phyloP scores from a whole-genome alignment of 2,329 filamentous ascomycete species.

The Capronia coronata region DNA sequence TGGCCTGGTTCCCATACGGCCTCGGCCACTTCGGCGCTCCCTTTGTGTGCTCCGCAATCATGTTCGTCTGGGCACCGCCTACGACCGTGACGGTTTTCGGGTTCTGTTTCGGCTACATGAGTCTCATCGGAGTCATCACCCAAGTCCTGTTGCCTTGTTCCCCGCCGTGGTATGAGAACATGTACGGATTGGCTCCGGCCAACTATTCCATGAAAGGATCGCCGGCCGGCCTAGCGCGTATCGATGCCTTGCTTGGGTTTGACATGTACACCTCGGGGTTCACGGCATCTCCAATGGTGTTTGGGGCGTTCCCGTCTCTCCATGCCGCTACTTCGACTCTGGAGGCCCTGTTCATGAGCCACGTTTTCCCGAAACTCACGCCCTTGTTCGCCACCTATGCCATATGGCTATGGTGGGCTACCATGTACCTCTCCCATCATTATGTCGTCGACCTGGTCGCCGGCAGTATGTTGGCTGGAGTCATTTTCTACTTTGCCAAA shows the following conservation, averaged over 20 bases:
- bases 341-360: constrained; percentile 86
- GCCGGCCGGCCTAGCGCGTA: constrained; percentile 78
- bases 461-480: constrained; percentile 69
- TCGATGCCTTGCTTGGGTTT: constrained; percentile 83
- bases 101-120: constrained; percentile 86
- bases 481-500: constrained; percentile 76
- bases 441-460: constrained; percentile 90
- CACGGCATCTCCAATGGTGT: constrained; percentile 81
- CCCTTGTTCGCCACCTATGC: constrained; percentile 76
- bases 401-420: constrained; percentile 95
- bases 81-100: constrained; percentile 79
- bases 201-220: constrained; percentile 88
- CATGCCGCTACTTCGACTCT: constrained; percentile 85
- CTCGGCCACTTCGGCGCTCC: constrained; percentile 84
- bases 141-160: constrained; percentile 90
- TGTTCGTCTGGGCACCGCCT: constrained; percentile 85
- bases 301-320: constrained; percentile 89
- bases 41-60: constrained; percentile 65
- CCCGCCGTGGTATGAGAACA: constrained; percentile 93
- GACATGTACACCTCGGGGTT: constrained; percentile 92
- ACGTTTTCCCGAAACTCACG: constrained; percentile 78
- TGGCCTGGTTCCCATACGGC: constrained; percentile 92
- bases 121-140: constrained; percentile 76
- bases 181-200: constrained; percentile 81
- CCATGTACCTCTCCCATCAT: constrained; percentile 96